Percentiles rank a stretch among this genome's conserved stretches.
These are phyloP conservation scores for Scedosporium aurantiacum DNA, from an alignment of 2,329 filamentous ascomycete species.

Conservation along the genomic window DNA sequence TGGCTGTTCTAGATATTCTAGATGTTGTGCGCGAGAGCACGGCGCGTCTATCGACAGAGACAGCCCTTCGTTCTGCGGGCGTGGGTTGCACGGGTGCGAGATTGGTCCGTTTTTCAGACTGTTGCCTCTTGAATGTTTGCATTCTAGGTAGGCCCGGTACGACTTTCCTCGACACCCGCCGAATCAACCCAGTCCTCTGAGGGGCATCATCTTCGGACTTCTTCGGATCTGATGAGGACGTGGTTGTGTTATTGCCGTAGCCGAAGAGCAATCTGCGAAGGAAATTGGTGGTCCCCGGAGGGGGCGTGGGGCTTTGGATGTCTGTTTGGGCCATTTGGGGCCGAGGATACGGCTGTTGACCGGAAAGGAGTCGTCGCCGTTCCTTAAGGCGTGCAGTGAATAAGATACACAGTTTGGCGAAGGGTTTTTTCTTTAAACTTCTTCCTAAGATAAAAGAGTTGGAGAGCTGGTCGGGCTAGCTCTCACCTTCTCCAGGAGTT, in stretches of 20 bases:
- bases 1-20: constrained; percentile 5
- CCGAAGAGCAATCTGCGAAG: constrained; percentile 2
- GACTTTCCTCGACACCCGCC: constrained; percentile 34
- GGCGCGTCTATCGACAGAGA: constrained; percentile 49
- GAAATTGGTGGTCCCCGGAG: constrained; percentile 3
- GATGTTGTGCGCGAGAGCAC: constrained; percentile 23
- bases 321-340: constrained; percentile 4
- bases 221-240: neutral
- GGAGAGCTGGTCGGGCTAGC: neutral
- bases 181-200: neutral
- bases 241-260: neutral
- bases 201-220: neutral
- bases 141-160: constrained; percentile 66
- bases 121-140: constrained; percentile 71
- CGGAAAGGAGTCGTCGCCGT: neutral
- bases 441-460: neutral
- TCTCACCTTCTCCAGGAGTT: no score
- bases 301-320: neutral
- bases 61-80: constrained; percentile 57
- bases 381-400: neutral
- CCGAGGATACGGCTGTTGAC: neutral
- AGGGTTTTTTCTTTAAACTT: no score
- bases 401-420: neutral
- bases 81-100: constrained; percentile 55
- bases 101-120: constrained; percentile 67